phyloP scores from a whole-genome alignment of 345 rosid species.

The Ricinus communis region DNA sequence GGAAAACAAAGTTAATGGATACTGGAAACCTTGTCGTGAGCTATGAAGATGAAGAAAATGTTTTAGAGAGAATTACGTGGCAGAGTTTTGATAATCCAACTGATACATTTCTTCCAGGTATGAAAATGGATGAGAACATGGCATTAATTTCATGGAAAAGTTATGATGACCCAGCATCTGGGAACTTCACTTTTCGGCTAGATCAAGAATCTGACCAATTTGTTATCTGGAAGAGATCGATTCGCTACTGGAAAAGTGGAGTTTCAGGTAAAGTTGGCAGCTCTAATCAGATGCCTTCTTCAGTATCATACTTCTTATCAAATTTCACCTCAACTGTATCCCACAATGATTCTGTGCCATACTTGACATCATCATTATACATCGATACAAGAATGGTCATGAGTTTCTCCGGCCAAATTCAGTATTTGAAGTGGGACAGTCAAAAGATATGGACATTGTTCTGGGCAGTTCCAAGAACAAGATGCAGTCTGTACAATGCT shows the following conservation, averaged over 20 bases:
- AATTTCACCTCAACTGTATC: conserved; percentile 34
- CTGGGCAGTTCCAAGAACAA: conserved; percentile 39
- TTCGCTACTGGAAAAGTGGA: conserved; percentile 47
- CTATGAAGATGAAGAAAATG: neutral
- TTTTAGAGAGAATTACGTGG: neutral
- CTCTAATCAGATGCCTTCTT: conserved; percentile 36
- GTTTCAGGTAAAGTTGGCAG: conserved; percentile 33
- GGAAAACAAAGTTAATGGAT: conserved; percentile 32
- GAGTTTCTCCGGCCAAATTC: conserved; percentile 36
- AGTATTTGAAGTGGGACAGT: conserved; percentile 12
- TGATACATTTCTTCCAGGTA: conserved; percentile 26
- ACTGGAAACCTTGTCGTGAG: conserved; percentile 45
- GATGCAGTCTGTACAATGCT: conserved; percentile 28
- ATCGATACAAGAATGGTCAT: conserved; percentile 42
- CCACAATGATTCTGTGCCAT: neutral
- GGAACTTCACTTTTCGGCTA: conserved; percentile 50
- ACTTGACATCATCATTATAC: conserved; percentile 21
- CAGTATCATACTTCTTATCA: conserved; percentile 41
- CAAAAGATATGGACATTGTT: conserved; percentile 24
- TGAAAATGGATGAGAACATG: conserved; percentile 31
- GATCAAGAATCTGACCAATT: conserved; percentile 38
- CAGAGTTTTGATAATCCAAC: conserved; percentile 22
- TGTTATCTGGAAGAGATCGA: conserved; percentile 34
- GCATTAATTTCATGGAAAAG: conserved; percentile 55
- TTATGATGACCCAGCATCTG: conserved; percentile 52